These are phyloP conservation scores for Trichosporon ovoides DNA, from an alignment of 1,284 basidiomycete genomes.

Conservation along the genomic window DNA sequence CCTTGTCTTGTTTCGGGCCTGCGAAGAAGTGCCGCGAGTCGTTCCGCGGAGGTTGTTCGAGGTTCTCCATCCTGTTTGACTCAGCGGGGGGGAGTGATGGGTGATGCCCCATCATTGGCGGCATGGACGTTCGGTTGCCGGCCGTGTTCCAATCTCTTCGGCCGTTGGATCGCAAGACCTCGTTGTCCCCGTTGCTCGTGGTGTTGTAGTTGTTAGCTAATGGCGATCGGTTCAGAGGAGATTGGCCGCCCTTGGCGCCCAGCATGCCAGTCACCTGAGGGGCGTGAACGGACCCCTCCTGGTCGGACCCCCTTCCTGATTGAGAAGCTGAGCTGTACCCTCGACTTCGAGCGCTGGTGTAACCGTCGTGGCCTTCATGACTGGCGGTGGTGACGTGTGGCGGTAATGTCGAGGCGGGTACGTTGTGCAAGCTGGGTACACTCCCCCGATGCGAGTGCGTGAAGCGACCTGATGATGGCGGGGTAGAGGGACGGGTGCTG, in stretches of 20 bases:
- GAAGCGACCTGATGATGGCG: conserved; percentile 1
- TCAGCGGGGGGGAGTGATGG: neutral
- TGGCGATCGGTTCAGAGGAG: neutral
- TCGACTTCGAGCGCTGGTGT: conserved; percentile 9
- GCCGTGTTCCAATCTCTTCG: neutral
- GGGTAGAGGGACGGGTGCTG: conserved; percentile 10
- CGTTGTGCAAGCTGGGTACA: conserved; percentile 22
- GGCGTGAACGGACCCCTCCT: conserved; percentile 12
- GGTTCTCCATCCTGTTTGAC: conserved; percentile 1
- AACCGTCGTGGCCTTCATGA: conserved; percentile 18
- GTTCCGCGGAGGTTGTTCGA: neutral
- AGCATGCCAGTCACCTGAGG: neutral
- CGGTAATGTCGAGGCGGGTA: conserved; percentile 16
- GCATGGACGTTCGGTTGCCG: neutral
- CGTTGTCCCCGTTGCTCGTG: conserved; percentile 3
- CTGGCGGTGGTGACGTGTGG: conserved; percentile 13
- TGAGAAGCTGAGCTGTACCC: conserved; percentile 19
- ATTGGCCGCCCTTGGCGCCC: neutral
- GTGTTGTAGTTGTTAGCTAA: neutral
- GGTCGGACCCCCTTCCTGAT: conserved; percentile 15
- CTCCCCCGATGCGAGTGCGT: conserved; percentile 13
- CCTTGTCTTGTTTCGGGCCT: neutral
- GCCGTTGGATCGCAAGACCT: neutral
- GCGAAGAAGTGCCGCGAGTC: neutral
- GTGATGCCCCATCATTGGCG: neutral